Evolutionary conservation across 164 flowering plant genomes (phyloP).

Genomic region (Pachysandra terminalis): DNA sequence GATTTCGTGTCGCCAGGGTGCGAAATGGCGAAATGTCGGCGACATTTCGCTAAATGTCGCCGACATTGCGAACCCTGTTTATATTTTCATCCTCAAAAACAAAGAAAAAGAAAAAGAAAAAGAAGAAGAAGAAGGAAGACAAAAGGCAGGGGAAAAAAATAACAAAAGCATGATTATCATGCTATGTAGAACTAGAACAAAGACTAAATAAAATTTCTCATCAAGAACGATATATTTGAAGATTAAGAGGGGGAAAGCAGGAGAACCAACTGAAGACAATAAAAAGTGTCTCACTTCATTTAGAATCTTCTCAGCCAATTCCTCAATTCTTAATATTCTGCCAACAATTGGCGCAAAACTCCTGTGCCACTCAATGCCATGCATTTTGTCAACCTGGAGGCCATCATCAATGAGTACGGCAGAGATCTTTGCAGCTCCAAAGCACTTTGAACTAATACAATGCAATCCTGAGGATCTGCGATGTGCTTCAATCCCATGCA

Average conservation of each 20-base stretch:
- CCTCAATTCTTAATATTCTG: slow-evolving; percentile 74
- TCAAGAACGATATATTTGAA: not conserved
- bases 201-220: not conserved
- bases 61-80: too few relatives aligned
- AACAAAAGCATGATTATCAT: not conserved
- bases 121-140: too few relatives aligned
- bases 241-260: not conserved
- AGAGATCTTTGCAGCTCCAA: slow-evolving; percentile 62
- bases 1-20: too few relatives aligned
- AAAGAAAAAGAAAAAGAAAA: too few relatives aligned
- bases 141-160: too few relatives aligned
- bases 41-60: too few relatives aligned
- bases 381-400: slow-evolving; percentile 59
- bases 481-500: slow-evolving; percentile 53
- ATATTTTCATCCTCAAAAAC: too few relatives aligned
- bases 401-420: slow-evolving; percentile 88
- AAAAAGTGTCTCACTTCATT: slow-evolving; percentile 44
- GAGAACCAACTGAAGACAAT: not conserved
- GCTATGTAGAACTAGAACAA: not conserved
- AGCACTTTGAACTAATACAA: slow-evolving; percentile 49
- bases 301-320: slow-evolving; percentile 74
- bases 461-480: slow-evolving; percentile 53
- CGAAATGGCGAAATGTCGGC: too few relatives aligned
- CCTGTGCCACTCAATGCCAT: slow-evolving; percentile 67
- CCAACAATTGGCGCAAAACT: slow-evolving; percentile 52